Conservation (phyloP, 768 basidiomycete species). For the Basidioascus undulatus region DNA sequence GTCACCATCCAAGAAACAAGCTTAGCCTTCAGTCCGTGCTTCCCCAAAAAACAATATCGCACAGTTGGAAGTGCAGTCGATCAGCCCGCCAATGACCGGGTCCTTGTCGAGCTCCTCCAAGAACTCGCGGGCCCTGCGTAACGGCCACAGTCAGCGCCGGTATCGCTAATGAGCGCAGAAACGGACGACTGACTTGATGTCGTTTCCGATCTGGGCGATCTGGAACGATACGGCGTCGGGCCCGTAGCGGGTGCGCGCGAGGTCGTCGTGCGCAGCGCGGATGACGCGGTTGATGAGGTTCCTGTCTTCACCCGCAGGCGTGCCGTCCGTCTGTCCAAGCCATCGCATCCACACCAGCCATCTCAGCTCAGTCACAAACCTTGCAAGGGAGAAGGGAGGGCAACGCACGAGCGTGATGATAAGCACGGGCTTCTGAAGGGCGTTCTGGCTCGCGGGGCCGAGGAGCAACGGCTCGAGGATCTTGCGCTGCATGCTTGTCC, state of each 20-base stretch:
- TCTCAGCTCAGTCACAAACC: neutral
- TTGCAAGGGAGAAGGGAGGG: neutral
- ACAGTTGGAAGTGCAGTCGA: constrained; percentile 15
- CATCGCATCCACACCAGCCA: neutral
- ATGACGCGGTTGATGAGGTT: no score
- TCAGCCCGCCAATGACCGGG: constrained; percentile 18
- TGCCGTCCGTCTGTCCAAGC: no score
- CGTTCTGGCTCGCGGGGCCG: constrained; percentile 16
- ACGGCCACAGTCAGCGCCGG: neutral
- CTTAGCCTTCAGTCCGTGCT: neutral
- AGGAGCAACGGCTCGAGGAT: constrained; percentile 21
- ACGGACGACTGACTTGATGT: neutral
- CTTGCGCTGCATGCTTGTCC: constrained; percentile 19
- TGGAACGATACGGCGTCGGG: constrained; percentile 19
- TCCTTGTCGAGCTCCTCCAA: constrained; percentile 19
- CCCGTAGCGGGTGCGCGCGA: constrained; percentile 13
- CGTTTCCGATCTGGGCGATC: constrained; percentile 1
- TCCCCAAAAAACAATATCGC: neutral
- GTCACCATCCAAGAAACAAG: neutral
- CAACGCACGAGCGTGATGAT: constrained; percentile 17
- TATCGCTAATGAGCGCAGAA: neutral
- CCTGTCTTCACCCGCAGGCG: no score
- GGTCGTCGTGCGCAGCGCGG: no score
- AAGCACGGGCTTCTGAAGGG: constrained; percentile 21
- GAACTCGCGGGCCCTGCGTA: constrained; percentile 17